Conservation (phyloP, 345 rosid genomes). For the Atalantia buxifolia region DNA sequence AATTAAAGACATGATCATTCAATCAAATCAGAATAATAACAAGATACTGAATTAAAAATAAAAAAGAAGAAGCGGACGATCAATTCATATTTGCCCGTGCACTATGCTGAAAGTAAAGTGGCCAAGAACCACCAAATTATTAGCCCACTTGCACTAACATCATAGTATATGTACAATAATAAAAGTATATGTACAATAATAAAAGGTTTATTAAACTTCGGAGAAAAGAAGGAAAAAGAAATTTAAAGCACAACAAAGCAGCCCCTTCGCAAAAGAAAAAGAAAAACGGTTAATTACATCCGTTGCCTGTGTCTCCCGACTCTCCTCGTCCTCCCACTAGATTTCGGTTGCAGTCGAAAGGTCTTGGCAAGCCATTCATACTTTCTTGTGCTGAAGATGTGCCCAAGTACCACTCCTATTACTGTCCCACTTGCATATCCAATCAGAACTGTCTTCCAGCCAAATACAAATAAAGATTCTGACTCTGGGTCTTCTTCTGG, state of each 20-base stretch:
- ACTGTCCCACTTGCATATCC: conserved; percentile 16
- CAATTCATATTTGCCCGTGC: no score
- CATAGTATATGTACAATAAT: no score
- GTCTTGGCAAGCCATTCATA: conserved; percentile 8
- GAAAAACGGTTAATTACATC: neutral
- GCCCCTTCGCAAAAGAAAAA: no score
- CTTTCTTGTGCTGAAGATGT: neutral
- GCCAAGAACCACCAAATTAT: neutral
- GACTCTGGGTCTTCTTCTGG: neutral
- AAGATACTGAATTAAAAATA: no score
- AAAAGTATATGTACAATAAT: no score
- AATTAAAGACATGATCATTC: no score
- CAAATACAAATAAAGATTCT: neutral
- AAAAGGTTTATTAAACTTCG: no score
- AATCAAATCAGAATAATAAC: no score
- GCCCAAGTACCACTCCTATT: conserved; percentile 16
- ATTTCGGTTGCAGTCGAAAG: neutral
- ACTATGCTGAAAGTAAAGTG: neutral
- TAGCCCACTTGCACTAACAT: neutral
- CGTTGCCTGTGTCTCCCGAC: neutral
- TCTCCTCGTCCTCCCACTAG: neutral
- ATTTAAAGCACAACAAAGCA: no score
- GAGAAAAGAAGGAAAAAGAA: no score
- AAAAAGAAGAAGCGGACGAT: no score
- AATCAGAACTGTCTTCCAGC: neutral